Evolutionary conservation across 768 basidiomycete genomes (phyloP).

Genomic region (Tylopilus cervinicoccineus): DNA sequence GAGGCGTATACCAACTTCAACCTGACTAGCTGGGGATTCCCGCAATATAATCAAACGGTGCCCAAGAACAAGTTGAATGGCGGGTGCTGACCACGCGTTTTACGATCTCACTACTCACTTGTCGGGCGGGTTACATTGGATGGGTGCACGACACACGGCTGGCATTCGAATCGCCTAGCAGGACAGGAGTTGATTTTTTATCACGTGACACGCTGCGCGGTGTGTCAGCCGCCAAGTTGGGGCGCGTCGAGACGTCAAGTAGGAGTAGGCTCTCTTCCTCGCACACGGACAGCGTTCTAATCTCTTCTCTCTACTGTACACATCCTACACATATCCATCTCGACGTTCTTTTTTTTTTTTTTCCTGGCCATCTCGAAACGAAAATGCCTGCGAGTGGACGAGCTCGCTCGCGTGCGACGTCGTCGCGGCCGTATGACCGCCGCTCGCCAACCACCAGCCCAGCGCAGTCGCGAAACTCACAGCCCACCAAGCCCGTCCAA

Average conservation of each 20-base stretch:
- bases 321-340: slow-evolving; percentile 25
- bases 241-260: slow-evolving; percentile 11
- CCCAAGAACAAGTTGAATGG: slow-evolving; percentile 52
- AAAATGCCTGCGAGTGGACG: slow-evolving; percentile 24
- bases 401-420: slow-evolving; percentile 6
- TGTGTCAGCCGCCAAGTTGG: slow-evolving; percentile 30
- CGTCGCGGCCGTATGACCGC: slow-evolving; percentile 22
- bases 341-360: slow-evolving; percentile 8
- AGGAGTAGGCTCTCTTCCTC: background rate
- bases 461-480: background rate
- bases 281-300: slow-evolving; percentile 15
- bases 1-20: slow-evolving; percentile 45
- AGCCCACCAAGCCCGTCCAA: slow-evolving; percentile 1
- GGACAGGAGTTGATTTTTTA: slow-evolving; percentile 23
- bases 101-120: slow-evolving; percentile 2
- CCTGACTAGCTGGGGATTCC: slow-evolving; percentile 40
- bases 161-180: background rate
- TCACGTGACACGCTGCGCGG: slow-evolving; percentile 27
- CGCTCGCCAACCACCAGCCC: slow-evolving; percentile 12
- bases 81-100: slow-evolving; percentile 20
- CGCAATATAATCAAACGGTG: slow-evolving; percentile 46
- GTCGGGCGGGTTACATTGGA: background rate
- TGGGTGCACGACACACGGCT: background rate
- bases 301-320: slow-evolving; percentile 14
- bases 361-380: background rate